A percentile compares a stretch with the other conserved stretches of the same genome.
Conservation (phyloP, 2,329 filamentous ascomycete genomes). For the Periconia macrospinosa region DNA sequence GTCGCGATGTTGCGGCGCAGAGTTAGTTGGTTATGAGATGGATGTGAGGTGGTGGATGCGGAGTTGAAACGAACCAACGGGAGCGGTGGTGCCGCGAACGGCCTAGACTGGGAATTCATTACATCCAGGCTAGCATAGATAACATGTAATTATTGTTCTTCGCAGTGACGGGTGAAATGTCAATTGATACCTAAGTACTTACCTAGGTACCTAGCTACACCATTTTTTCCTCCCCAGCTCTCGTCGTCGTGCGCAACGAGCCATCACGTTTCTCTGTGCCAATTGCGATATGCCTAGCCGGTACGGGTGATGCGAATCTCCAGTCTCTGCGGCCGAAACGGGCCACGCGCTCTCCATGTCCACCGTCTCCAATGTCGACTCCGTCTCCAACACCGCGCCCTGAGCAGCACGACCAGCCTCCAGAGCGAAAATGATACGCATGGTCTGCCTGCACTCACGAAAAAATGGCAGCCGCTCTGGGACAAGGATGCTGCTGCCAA, state of each 20-base stretch:
- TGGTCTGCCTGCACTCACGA: constrained; percentile 19
- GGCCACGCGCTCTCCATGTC: constrained; percentile 23
- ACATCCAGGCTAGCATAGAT: no score
- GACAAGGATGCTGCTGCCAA: constrained; percentile 13
- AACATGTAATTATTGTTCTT: no score
- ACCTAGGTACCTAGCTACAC: no score
- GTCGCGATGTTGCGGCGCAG: constrained; percentile 6
- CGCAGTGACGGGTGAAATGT: no score
- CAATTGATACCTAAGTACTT: no score
- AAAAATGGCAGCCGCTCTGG: constrained; percentile 60
- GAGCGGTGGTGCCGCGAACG: constrained; percentile 19
- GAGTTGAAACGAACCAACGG: constrained; percentile 7
- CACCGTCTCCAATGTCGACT: neutral
- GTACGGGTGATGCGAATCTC: constrained; percentile 32
- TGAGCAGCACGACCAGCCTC: constrained; percentile 7
- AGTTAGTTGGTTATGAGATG: constrained; percentile 6
- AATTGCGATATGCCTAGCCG: constrained; percentile 17
- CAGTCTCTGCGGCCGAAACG: constrained; percentile 24
- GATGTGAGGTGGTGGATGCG: constrained; percentile 20
- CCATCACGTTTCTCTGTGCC: neutral
- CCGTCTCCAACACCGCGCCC: neutral
- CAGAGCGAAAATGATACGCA: constrained; percentile 3
- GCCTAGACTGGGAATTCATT: no score
- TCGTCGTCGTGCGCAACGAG: no score
- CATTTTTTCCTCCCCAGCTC: neutral